These are phyloP conservation scores for Hypoxylon sp. DNA, from an alignment of 2,329 filamentous ascomycete genomes.

Conservation along the genomic window DNA sequence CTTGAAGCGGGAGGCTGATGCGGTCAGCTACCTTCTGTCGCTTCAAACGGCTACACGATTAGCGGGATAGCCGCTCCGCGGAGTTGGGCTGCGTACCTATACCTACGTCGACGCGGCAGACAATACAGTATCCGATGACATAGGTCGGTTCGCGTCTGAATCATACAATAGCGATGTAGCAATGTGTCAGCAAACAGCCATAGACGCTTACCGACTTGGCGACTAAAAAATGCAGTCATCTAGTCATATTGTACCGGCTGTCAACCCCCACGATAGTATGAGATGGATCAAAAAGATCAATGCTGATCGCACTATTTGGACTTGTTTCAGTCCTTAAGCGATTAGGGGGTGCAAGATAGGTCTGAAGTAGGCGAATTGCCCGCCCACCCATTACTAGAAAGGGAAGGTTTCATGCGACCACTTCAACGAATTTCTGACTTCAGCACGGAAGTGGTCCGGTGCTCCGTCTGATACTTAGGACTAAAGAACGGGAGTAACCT, in stretches of 20 bases:
- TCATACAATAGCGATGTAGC: conserved; percentile 25
- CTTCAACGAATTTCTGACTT: conserved; percentile 27
- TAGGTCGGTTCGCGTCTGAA: conserved; percentile 29
- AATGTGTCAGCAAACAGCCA: conserved; percentile 25
- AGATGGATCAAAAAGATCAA: conserved; percentile 36
- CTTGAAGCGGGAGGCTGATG: conserved; percentile 15
- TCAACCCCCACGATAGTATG: conserved; percentile 22
- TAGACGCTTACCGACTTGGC: conserved; percentile 13
- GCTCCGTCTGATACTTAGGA: conserved; percentile 27
- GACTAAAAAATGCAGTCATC: conserved; percentile 12
- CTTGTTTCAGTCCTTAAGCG: conserved; percentile 44
- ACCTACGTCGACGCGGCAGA: too few species aligned
- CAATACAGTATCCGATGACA: conserved; percentile 28
- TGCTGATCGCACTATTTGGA: conserved; percentile 38
- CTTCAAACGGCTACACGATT: conserved; percentile 20
- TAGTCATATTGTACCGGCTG: conserved; percentile 14
- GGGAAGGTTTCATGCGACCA: conserved; percentile 44
- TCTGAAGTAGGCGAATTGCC: conserved; percentile 34
- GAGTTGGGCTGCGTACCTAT: conserved; percentile 26
- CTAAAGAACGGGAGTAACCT: conserved; percentile 32
- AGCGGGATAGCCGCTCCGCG: conserved; percentile 29
- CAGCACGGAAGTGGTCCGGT: conserved; percentile 32
- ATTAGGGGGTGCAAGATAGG: conserved; percentile 29
- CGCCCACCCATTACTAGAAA: conserved; percentile 31
- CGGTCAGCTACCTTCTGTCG: conserved; percentile 32